Percentiles rank a stretch among this genome's conserved stretches.
Conservation (phyloP, 805 yeast genomes). For the Lipomyces yamadae region DNA sequence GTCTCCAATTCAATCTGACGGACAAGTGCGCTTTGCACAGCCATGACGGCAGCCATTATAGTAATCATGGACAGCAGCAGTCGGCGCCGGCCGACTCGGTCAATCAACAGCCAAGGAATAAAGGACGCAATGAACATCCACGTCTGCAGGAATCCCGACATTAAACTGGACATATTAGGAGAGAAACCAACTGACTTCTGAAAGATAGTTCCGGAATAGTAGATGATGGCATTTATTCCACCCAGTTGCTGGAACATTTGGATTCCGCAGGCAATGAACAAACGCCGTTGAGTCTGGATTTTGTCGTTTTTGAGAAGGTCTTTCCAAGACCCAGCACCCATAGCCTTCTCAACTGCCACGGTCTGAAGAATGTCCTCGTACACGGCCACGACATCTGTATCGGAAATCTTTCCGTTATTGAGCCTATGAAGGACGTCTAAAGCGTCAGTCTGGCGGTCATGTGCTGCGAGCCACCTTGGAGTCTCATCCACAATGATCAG, state of each 20-base stretch:
- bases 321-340: conserved; percentile 13
- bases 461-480: conserved; percentile 21
- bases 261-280: conserved; percentile 17
- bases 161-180: conserved; percentile 15
- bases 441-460: conserved; percentile 20
- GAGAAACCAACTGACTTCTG: conserved; percentile 21
- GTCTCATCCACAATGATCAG: conserved; percentile 45
- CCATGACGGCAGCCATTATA: conserved; percentile 23
- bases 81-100: conserved; percentile 63
- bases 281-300: conserved; percentile 12
- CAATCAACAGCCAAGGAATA: conserved; percentile 64
- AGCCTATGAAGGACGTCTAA: conserved; percentile 2
- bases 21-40: conserved; percentile 26
- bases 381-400: neutral
- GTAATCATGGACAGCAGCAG: conserved; percentile 29
- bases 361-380: conserved; percentile 8
- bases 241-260: conserved; percentile 25
- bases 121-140: conserved; percentile 53
- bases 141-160: conserved; percentile 27
- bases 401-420: neutral
- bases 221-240: conserved; percentile 32
- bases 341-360: neutral
- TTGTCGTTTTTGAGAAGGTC: conserved; percentile 11
- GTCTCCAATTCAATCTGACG: conserved; percentile 27
- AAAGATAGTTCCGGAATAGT: conserved; percentile 53